Conservation (phyloP, 495 filamentous ascomycete genomes). For the Oidiodendron maius region DNA sequence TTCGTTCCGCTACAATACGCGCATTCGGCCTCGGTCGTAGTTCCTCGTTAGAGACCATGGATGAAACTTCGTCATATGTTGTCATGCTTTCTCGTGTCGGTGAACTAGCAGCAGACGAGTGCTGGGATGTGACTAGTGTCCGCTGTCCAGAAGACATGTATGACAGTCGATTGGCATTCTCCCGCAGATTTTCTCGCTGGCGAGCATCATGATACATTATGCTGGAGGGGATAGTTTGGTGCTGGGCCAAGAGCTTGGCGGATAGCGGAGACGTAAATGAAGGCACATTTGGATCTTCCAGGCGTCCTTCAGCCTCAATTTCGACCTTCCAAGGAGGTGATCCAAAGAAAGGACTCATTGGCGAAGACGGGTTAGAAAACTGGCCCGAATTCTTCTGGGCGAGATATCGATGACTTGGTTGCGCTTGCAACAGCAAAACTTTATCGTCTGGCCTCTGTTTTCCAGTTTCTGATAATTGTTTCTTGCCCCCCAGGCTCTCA, state of each 20-base stretch:
- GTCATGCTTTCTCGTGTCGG: constrained; percentile 40
- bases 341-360: constrained; percentile 27
- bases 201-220: constrained; percentile 41
- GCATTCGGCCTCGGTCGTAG: constrained; percentile 44
- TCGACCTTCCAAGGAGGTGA: constrained; percentile 18
- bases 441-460: constrained; percentile 32
- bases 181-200: constrained; percentile 42
- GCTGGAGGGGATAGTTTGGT: constrained; percentile 36
- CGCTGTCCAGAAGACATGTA: constrained; percentile 54
- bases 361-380: constrained; percentile 31
- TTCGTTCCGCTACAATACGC: constrained; percentile 41
- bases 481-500: constrained; percentile 62
- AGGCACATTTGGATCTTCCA: constrained; percentile 14
- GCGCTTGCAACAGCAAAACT: constrained; percentile 33
- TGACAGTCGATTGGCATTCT: constrained; percentile 51
- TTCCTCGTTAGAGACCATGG: constrained; percentile 26
- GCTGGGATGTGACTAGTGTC: constrained; percentile 46
- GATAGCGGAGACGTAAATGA: constrained; percentile 12
- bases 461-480: constrained; percentile 54
- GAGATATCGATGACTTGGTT: constrained; percentile 43
- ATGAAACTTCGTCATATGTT: constrained; percentile 27
- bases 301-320: constrained; percentile 12
- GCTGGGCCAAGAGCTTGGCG: constrained; percentile 21
- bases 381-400: constrained; percentile 44
- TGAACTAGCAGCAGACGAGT: constrained; percentile 47